Base-by-base conservation (phyloP, 805 yeast species). In the Lipomyces yamanashiensis region DNA sequence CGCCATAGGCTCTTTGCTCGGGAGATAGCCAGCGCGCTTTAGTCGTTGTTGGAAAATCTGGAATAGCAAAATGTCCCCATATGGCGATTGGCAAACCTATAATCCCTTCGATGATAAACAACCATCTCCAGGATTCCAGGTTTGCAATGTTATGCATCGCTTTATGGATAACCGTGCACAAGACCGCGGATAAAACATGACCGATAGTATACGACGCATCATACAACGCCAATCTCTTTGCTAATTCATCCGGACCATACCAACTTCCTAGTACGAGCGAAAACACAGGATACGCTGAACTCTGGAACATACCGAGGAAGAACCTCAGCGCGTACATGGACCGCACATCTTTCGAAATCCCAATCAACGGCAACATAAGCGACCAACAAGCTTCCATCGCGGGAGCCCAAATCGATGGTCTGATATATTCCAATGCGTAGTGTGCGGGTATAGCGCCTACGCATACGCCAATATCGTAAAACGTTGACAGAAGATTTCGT, bases 191-290 rank as follows among this genome's bases (percentile, higher is more conserved):
- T 17, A 85, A 81, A 58, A 84, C 77, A 34, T 80, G 75, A 52
- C 86, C 88, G 41, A 85, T 73, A 61, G 66, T 56, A 33, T 43
- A 43, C 15, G 61, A 61, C 33, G 51, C 61, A n/a, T 61, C 64
- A 48, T 61, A 61, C 6, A 61, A 41, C 8, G 55, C 45, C 34
- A 61, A 41, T 15, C 60, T 49, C 34, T 61, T 61, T 21, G 57
- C 79, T 59, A 85, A 78, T 74, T 87, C 89, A 58, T 77, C 77
- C 53, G 85, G 80, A 66, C 79, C 79, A 73, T 84, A 84, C 81
- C 83, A 85, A 37, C 84, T 79, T n/a, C 89, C 90, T 65, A 74
- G 58, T 45, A 74, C 63, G 44, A 61, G 67, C 40, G 69, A 63
- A n/a, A 74, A 69, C 0, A 74, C 85, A 5, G 91, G 88, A 76